Base-by-base conservation (phyloP, 257 asterid species). In the Echium plantagineum region DNA sequence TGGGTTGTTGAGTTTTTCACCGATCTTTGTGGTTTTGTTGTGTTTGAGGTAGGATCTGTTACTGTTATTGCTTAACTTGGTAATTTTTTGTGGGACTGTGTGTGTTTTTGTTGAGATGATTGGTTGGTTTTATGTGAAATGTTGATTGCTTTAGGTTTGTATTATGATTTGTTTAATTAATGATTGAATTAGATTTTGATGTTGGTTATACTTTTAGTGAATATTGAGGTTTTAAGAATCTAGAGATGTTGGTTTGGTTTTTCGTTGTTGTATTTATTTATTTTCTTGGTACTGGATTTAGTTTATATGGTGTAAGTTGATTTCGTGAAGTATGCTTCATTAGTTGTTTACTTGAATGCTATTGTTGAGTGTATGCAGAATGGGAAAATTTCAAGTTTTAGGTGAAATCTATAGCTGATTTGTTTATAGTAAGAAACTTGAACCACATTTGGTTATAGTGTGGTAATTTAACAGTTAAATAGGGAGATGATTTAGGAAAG, bases 1-100 rank as follows among this genome's bases (percentile, higher is more conserved):
- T 35, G 46, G 13, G 46, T 51, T 60, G 35, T 55, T 12, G 52
- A 21, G 18, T 15, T 67, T 57, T 46, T 64, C 54, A 42, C 76
- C 91, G 90, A 88, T 88, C 86, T 47, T 67, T 53, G 21, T 59
- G 77, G 21, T 57, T 72, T 75, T 63, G 69, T 75, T 57, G 77
- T 72, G 68, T 68, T 58, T 38, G 59, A 68, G 86, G 81, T 78
- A 66, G 54, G 80, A 63, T 74, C 73, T 62, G 61, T 58, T 28
- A 19, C 63, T 66, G 63, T 6, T 32, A 21, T 38, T 66, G 21
- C 32, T 17, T 63, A 57, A 59, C 62, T 69, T 70, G 79, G 32
- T 28, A 28, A n/a, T 63, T 19, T 60, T 20, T 57, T 56, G 32
- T 3, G 7, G 32, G 32, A 28, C 32, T 13, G 56, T 9, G 13